Conservation (phyloP, 2,329 filamentous ascomycete species). For the Paecilomyces niveus region DNA sequence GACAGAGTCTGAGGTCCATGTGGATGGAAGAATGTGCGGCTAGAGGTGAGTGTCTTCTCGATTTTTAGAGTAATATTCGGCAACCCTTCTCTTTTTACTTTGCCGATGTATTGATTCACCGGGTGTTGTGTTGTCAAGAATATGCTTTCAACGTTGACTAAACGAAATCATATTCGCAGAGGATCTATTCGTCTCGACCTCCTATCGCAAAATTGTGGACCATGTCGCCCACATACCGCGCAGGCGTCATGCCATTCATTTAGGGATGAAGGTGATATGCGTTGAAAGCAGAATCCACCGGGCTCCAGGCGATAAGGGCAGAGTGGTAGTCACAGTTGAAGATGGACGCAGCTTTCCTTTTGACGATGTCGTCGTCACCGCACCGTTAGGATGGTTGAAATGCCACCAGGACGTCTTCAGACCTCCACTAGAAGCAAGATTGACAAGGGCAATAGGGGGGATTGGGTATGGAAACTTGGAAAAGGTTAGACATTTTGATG, state of each 20-base stretch:
- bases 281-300: background rate
- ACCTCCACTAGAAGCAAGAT: background rate
- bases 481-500: background rate
- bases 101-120: no score
- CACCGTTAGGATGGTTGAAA: background rate
- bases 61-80: no score
- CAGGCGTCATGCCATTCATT: background rate
- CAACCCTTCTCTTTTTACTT: no score
- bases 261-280: background rate
- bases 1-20: background rate
- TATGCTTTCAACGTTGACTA: background rate
- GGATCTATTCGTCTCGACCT: background rate
- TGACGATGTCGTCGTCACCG: background rate
- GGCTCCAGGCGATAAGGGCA: background rate
- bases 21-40: background rate
- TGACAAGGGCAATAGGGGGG: background rate
- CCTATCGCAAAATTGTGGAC: background rate
- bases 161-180: background rate
- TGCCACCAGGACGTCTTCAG: background rate
- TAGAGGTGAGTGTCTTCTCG: background rate
- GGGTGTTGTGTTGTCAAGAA: no score
- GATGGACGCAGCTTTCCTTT: background rate
- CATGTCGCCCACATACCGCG: background rate
- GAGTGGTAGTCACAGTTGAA: background rate
- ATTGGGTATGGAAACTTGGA: background rate